phyloP scores from a whole-genome alignment of 2,329 filamentous ascomycete species.

The Xylariaceae sp. region DNA sequence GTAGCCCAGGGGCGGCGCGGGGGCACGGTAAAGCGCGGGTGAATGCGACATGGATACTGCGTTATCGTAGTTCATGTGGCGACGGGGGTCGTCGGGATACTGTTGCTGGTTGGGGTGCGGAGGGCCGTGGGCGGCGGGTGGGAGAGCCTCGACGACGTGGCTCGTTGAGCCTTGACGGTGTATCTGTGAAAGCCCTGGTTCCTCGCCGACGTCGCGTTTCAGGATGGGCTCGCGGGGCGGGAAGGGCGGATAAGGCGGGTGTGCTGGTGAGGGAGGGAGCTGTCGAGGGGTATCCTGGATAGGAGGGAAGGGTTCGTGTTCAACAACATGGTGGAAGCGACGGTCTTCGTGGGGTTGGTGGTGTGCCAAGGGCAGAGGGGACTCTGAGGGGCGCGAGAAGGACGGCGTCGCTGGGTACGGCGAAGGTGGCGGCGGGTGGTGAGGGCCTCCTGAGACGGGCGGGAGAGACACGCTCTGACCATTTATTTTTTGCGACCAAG shows the following conservation, averaged over 20 bases:
- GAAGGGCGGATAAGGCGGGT: constrained; percentile 42
- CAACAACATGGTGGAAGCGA: constrained; percentile 52
- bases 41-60: constrained; percentile 42
- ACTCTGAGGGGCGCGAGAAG: constrained; percentile 37
- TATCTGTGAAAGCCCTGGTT: constrained; percentile 38
- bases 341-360: constrained; percentile 47
- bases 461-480: constrained; percentile 40
- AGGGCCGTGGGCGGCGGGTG: constrained; percentile 34
- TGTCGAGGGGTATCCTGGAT: constrained; percentile 51
- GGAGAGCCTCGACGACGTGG: constrained; percentile 34
- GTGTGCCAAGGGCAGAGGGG: constrained; percentile 38
- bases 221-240: constrained; percentile 47
- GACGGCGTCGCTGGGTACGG: constrained; percentile 34
- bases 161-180: constrained; percentile 51
- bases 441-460: constrained; percentile 31
- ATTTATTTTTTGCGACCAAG: constrained; percentile 40
- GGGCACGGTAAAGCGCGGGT: constrained; percentile 33
- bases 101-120: constrained; percentile 31
- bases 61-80: constrained; percentile 51
- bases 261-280: constrained; percentile 42
- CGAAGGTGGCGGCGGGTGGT: constrained; percentile 35
- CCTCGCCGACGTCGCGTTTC: constrained; percentile 52
- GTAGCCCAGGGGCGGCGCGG: constrained; percentile 24
- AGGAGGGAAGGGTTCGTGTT: constrained; percentile 49
- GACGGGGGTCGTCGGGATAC: constrained; percentile 43